phyloP scores from a whole-genome alignment of 2,329 filamentous ascomycete genomes.

The Coniochaeta prunicola region DNA sequence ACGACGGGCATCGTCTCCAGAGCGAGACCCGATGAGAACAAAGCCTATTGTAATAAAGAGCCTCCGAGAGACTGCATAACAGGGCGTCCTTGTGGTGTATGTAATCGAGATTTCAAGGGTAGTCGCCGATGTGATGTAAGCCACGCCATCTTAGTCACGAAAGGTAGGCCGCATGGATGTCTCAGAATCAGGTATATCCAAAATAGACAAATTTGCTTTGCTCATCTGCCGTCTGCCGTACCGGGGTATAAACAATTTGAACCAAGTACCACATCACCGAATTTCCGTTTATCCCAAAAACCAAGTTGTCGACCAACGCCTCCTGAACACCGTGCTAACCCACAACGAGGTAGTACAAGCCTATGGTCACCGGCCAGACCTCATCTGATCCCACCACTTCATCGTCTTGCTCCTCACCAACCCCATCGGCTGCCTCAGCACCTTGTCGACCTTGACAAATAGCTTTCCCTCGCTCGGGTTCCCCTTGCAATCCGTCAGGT shows the following conservation, averaged over 20 bases:
- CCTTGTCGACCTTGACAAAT: conserved; percentile 46
- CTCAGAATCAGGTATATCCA: neutral
- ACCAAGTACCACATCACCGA: neutral
- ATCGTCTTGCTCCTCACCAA: neutral
- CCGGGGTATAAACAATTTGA: neutral
- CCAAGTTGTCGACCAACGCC: neutral
- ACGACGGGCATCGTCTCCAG: neutral
- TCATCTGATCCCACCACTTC: neutral
- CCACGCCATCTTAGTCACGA: neutral
- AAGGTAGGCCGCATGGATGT: neutral
- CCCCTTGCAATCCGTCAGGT: conserved; percentile 38
- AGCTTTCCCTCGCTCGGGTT: conserved; percentile 38
- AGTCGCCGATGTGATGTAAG: neutral
- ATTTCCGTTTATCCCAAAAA: neutral
- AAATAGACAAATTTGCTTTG: neutral
- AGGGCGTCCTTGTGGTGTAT: neutral
- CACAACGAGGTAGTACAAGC: neutral
- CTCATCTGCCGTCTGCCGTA: neutral
- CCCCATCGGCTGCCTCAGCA: conserved; percentile 12
- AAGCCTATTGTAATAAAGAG: too few relatives aligned
- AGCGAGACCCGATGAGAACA: neutral
- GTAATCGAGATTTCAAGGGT: neutral
- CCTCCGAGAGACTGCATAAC: neutral
- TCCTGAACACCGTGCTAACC: neutral
- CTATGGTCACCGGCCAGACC: neutral